These are phyloP conservation scores for Hamamelis virginiana DNA, from an alignment of 164 flowering plant species.

Conservation along the genomic window DNA sequence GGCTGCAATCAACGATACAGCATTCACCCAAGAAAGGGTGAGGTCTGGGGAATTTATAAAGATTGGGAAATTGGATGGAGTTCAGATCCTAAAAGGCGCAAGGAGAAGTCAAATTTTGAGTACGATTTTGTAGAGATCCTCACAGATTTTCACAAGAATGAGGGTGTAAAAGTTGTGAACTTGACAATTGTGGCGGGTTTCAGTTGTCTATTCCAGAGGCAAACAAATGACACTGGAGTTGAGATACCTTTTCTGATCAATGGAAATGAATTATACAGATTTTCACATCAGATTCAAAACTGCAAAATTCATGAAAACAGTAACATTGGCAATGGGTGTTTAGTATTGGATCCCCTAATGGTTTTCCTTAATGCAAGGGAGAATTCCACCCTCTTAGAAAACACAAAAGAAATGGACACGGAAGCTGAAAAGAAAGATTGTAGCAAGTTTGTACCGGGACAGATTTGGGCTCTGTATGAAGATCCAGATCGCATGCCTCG, in stretches of 20 bases:
- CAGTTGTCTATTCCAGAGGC: not conserved
- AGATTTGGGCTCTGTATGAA: constrained; percentile 4
- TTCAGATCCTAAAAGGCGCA: not conserved
- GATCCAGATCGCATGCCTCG: constrained; percentile 6
- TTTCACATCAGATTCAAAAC: not conserved
- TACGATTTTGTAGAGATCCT: constrained; percentile 7
- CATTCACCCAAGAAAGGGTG: constrained; percentile 6
- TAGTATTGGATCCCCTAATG: not conserved
- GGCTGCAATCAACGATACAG: not conserved
- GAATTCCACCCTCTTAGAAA: not conserved
- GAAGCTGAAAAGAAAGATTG: not conserved
- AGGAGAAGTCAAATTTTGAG: not conserved
- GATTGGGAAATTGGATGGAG: constrained; percentile 8
- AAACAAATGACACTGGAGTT: not conserved
- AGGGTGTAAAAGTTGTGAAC: not conserved
- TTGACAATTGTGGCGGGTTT: not conserved
- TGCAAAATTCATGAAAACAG: not conserved
- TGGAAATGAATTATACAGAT: constrained; percentile 4
- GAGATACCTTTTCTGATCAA: not conserved
- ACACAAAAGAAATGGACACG: not conserved
- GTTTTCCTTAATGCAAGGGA: not conserved
- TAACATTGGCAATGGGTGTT: not conserved
- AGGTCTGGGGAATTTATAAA: constrained; percentile 10
- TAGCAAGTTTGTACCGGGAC: not conserved
- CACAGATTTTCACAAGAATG: not conserved